Percentiles rank a stretch among this genome's conserved stretches.
Conservation (phyloP, 1,284 basidiomycete species). For the Cryptococcus sp. region DNA sequence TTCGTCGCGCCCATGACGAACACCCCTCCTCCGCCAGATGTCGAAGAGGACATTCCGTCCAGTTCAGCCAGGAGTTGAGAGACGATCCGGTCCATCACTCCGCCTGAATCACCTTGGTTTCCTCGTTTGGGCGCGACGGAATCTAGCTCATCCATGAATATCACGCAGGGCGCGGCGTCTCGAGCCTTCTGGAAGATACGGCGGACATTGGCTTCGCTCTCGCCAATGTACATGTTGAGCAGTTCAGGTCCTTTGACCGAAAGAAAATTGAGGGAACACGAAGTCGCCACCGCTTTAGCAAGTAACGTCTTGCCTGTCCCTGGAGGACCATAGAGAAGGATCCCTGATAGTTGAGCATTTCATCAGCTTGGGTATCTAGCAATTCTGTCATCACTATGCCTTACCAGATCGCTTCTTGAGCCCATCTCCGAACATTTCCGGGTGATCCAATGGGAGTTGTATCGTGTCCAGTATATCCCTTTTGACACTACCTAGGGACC, state of each 20-base stretch:
- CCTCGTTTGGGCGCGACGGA: slow-evolving; percentile 95
- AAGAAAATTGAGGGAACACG: slow-evolving; percentile 88
- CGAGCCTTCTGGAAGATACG: slow-evolving; percentile 87
- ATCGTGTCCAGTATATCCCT: slow-evolving; percentile 95
- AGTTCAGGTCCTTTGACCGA: slow-evolving; percentile 97
- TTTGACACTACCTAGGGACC: slow-evolving; percentile 86
- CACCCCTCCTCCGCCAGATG: slow-evolving; percentile 61
- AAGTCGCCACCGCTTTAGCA: slow-evolving; percentile 91
- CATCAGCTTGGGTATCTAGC: background rate
- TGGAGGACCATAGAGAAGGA: slow-evolving; percentile 85
- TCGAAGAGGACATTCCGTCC: slow-evolving; percentile 73
- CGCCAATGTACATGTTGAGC: slow-evolving; percentile 97
- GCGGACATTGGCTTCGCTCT: slow-evolving; percentile 95
- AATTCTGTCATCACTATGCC: slow-evolving; percentile 19
- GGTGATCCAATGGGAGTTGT: slow-evolving; percentile 90
- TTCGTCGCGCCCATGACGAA: slow-evolving; percentile 99
- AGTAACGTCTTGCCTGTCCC: slow-evolving; percentile 95
- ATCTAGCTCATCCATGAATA: slow-evolving; percentile 98
- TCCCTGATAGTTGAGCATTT: slow-evolving; percentile 57
- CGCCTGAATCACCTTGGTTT: slow-evolving; percentile 90
- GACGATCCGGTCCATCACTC: slow-evolving; percentile 97
- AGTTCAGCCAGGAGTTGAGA: slow-evolving; percentile 93
- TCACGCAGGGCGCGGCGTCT: slow-evolving; percentile 86
- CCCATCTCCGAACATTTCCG: slow-evolving; percentile 89
- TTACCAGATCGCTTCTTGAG: slow-evolving; percentile 93